Conservation (phyloP, 441 rosid genomes). For the Erysimum pusillum region DNA sequence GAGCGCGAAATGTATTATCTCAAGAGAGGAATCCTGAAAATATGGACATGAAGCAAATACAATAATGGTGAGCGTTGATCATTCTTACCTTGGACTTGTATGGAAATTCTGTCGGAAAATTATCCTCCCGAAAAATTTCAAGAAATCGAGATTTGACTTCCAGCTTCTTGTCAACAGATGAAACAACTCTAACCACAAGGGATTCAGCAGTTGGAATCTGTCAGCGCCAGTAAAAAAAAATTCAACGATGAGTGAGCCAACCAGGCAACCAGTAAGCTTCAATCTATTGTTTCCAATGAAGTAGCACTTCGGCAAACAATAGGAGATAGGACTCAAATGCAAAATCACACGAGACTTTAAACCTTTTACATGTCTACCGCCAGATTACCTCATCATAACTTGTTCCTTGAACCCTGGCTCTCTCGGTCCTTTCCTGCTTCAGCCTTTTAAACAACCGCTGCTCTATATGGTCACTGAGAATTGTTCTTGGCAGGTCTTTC, state of each 20-base stretch:
- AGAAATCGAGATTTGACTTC: constrained; percentile 97
- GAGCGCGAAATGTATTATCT: constrained; percentile 3
- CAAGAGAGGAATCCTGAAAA: constrained; percentile 21
- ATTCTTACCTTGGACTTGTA: constrained; percentile 90
- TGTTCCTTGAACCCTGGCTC: constrained; percentile 85
- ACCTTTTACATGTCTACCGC: constrained; percentile 23
- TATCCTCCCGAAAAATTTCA: constrained; percentile 89
- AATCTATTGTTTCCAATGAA: constrained; percentile 31
- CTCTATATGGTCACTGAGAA: constrained; percentile 97
- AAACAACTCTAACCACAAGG: constrained; percentile 96
- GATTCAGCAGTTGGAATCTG: constrained; percentile 95
- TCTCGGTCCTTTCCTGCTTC: constrained; percentile 82
- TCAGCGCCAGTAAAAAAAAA: constrained; percentile 38
- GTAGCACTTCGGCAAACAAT: constrained; percentile 12
- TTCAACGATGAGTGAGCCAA: constrained; percentile 23
- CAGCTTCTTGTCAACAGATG: constrained; percentile 97
- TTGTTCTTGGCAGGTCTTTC: constrained; percentile 92
- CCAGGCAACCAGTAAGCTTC: constrained; percentile 30
- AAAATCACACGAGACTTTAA: constrained; percentile 27
- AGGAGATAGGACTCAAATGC: constrained; percentile 11
- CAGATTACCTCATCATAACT: constrained; percentile 87
- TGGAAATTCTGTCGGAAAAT: constrained; percentile 89
- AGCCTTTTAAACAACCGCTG: constrained; percentile 79
- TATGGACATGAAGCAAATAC: constrained; percentile 23
- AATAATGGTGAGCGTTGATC: constrained; percentile 20